Conservation (phyloP, 2,329 filamentous ascomycete species). For the Botrytis pseudocinerea region DNA sequence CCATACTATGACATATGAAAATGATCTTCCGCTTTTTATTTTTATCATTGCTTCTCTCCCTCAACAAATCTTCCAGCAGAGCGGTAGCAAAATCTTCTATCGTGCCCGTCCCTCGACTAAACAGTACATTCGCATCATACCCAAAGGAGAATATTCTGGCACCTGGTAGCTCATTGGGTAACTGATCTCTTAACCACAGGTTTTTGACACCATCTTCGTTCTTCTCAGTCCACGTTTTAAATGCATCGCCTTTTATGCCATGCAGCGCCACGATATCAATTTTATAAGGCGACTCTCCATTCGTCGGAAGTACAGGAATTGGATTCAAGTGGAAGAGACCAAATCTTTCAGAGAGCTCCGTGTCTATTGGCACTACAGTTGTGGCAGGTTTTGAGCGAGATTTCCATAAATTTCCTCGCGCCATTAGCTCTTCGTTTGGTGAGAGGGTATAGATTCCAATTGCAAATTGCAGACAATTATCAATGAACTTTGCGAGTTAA, state of each 20-base stretch:
- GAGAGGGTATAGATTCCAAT: not conserved
- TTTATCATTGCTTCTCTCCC: not conserved
- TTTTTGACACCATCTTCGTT: conserved; percentile 23
- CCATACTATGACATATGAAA: conserved; percentile 35
- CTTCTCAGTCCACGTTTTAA: conserved; percentile 32
- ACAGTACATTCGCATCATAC: conserved; percentile 29
- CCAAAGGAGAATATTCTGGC: conserved; percentile 34
- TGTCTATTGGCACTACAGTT: not conserved
- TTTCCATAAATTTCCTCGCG: not conserved
- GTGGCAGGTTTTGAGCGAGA: not conserved
- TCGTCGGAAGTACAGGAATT: not conserved
- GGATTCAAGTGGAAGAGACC: conserved; percentile 18
- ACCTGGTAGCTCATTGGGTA: conserved; percentile 29
- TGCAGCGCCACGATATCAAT: conserved; percentile 32
- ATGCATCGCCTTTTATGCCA: conserved; percentile 30
- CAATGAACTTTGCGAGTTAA: not conserved
- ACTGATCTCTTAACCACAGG: conserved; percentile 32
- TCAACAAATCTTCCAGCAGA: conserved; percentile 27
- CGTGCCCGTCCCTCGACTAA: conserved; percentile 22
- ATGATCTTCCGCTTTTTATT: conserved; percentile 27
- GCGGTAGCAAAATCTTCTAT: conserved; percentile 27
- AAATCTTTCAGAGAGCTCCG: not conserved
- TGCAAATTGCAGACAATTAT: not conserved
- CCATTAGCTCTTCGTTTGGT: not conserved
- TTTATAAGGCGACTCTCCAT: not conserved